phyloP scores from a whole-genome alignment of 495 filamentous ascomycete species.

The Daldinia decipiens region DNA sequence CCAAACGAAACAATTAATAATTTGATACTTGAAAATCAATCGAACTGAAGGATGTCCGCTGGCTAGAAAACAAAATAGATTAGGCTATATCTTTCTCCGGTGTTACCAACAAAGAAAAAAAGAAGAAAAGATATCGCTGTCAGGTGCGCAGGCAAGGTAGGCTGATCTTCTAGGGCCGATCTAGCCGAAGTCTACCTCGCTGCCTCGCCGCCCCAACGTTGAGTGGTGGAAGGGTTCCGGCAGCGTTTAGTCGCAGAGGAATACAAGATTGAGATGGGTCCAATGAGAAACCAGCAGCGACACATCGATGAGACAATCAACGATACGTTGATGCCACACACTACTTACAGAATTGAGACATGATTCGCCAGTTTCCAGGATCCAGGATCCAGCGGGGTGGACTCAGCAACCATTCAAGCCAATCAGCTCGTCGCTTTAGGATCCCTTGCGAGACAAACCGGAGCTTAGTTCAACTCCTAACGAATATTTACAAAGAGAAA shows the following conservation, averaged over 20 bases:
- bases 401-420: not conserved
- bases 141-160: conserved; percentile 22
- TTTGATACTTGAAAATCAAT: not conserved
- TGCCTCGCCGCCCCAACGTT: conserved; percentile 1
- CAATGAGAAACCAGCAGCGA: conserved; percentile 27
- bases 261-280: conserved; percentile 5
- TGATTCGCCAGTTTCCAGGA: conserved; percentile 14
- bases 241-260: conserved; percentile 1
- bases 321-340: conserved; percentile 19
- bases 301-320: conserved; percentile 20
- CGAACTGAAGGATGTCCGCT: not conserved
- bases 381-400: conserved; percentile 14
- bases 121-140: conserved; percentile 18
- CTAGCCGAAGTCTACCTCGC: conserved; percentile 14
- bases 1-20: not conserved
- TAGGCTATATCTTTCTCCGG: conserved; percentile 9
- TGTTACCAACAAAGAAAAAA: conserved; percentile 22
- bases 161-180: conserved; percentile 37
- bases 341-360: conserved; percentile 6
- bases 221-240: conserved; percentile 21
- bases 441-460: not conserved
- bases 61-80: not conserved
- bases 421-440: not conserved
- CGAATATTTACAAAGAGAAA: too few relatives aligned
- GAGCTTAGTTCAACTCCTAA: not conserved